phyloP scores from a whole-genome alignment of 805 yeast species.

The Teunomyces lycoperdinae region DNA sequence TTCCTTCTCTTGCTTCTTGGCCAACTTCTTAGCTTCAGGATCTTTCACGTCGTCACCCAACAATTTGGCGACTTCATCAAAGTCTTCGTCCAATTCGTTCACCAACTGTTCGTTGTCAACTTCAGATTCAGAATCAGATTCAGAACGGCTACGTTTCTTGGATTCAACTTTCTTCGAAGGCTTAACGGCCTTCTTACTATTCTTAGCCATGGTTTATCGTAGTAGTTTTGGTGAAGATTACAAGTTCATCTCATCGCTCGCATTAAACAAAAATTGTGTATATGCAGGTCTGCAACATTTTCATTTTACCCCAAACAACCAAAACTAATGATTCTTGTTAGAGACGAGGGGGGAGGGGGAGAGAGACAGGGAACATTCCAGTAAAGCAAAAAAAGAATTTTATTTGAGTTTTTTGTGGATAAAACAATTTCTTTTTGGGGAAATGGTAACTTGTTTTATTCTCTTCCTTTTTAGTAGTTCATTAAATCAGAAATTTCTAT shows the following conservation, averaged over 20 bases:
- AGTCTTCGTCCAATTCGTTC: slow-evolving; percentile 55
- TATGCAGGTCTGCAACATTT: neutral
- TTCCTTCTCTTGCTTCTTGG: slow-evolving; percentile 16
- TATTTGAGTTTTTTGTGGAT: no score
- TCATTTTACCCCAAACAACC: neutral
- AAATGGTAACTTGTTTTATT: neutral
- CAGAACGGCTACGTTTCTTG: slow-evolving; percentile 20
- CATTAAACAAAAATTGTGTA: neutral
- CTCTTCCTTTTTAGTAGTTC: neutral
- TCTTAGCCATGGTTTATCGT: slow-evolving; percentile 9
- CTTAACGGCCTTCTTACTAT: slow-evolving; percentile 8
- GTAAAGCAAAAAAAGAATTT: no score
- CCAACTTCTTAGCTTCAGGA: slow-evolving; percentile 33
- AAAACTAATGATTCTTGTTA: no score
- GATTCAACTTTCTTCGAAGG: slow-evolving; percentile 17
- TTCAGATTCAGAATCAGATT: slow-evolving; percentile 23
- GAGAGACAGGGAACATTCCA: no score
- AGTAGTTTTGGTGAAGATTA: neutral
- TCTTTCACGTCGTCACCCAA: slow-evolving; percentile 44
- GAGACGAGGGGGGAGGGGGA: no score
- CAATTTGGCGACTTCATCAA: slow-evolving; percentile 54
- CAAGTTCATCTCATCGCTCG: slow-evolving; percentile 8
- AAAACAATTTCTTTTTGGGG: no score
- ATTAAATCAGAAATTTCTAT: neutral
- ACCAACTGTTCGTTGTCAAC: slow-evolving; percentile 44